These are phyloP conservation scores for Russula foetens DNA, from an alignment of 768 basidiomycete genomes.

Conservation along the genomic window DNA sequence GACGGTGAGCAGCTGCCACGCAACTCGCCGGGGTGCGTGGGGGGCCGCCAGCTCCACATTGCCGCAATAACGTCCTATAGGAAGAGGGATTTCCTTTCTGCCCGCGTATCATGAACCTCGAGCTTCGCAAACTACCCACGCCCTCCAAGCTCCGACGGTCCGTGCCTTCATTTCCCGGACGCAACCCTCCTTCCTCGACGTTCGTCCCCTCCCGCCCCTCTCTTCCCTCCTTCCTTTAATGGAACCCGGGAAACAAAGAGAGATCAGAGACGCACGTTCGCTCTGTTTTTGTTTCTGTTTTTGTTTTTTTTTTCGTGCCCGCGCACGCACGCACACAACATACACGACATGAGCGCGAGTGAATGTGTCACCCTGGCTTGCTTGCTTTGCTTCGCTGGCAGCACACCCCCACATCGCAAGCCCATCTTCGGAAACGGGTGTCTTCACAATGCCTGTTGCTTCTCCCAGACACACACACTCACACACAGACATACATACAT, in stretches of 20 bases:
- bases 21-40: not conserved
- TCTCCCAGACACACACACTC: no score
- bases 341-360: no score
- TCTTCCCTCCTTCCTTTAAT: not conserved
- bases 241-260: not conserved
- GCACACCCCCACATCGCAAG: no score
- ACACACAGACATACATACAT: no score
- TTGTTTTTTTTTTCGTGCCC: no score
- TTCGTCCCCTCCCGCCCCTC: not conserved
- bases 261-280: not conserved
- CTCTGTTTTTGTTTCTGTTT: not conserved
- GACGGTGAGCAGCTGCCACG: not conserved
- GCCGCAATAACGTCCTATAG: not conserved
- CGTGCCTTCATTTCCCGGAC: not conserved
- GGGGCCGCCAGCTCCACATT: not conserved
- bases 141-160: not conserved
- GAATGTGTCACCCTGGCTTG: no score
- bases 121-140: no score
- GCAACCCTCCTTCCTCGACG: no score
- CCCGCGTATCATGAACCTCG: no score
- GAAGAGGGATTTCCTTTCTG: not conserved
- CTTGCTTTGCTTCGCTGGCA: no score
- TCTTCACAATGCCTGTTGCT: no score
- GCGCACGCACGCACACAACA: not conserved
- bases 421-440: no score